Evolutionary conservation across 495 filamentous ascomycete species (phyloP).

Genomic region (Pyrenula aspistea): DNA sequence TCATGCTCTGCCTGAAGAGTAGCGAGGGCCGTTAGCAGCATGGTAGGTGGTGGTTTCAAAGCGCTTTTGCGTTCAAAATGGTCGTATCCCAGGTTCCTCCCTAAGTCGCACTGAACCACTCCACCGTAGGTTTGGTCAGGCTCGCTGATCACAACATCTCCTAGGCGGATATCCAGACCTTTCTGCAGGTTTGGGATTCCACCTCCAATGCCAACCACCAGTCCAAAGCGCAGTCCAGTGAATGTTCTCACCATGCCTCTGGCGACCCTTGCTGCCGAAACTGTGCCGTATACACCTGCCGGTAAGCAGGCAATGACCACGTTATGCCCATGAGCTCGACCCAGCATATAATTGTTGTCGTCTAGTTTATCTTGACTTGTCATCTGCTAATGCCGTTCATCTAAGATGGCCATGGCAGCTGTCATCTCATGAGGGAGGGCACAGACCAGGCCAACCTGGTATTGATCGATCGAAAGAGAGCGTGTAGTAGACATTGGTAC

Average conservation of each 20-base stretch:
- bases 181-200: constrained; percentile 14
- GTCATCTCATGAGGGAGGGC: background rate
- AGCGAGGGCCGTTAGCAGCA: constrained; percentile 8
- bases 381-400: background rate
- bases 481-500: background rate
- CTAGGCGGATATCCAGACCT: constrained; percentile 22
- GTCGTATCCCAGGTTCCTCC: background rate
- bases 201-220: constrained; percentile 27
- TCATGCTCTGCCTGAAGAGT: constrained; percentile 1
- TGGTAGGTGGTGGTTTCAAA: constrained; percentile 11
- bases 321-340: constrained; percentile 17
- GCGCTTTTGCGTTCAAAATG: constrained; percentile 9
- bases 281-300: constrained; percentile 10
- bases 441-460: background rate
- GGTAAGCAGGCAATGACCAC: constrained; percentile 22
- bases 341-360: constrained; percentile 22
- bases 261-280: constrained; percentile 13
- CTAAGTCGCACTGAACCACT: constrained; percentile 20
- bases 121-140: constrained; percentile 13
- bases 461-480: background rate
- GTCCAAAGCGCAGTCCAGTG: constrained; percentile 9
- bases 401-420: background rate
- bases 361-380: constrained; percentile 4
- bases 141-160: constrained; percentile 25
- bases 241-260: constrained; percentile 15